Base-by-base conservation (phyloP, 164 flowering plant species). In the Kalanchoe fedtschenkoi region DNA sequence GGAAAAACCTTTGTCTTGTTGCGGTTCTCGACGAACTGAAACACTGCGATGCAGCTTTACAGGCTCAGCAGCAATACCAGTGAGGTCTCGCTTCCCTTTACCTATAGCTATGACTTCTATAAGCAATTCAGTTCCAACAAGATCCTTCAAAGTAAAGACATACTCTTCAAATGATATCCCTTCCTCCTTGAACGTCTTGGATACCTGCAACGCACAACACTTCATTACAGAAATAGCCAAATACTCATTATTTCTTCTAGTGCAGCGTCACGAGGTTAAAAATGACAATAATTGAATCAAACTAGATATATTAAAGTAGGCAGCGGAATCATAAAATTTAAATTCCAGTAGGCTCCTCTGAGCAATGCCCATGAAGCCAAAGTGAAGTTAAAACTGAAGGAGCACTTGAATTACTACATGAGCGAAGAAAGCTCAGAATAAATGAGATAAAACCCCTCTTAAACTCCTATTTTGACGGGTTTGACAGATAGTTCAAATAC, bases 11-110 rank as follows among this genome's bases (percentile, higher is more conserved):
- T 75, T 75, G 43, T 70, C 75, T 41, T 30, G 37, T 17, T 74
- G 75, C 38, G 72, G 33, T 34, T 68, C 70, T 5, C 70, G 66
- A 34, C 22, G 68, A 39, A 43, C 21, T 38, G 65, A 28, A 16
- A 51, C 16, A 32, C 37, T 38, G 8, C 39, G 65, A 58, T 29
- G 57, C 34, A 60, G 6, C 68, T 71, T 75, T 15, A 32, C 11
- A 34, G 71, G 62, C 32, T 68, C 74, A 10, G 28, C 7, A 10
- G 62, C 35, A 30, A 38, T 34, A 16, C 64, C 65, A 5, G 78
- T 75, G 60, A 75, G 75, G 58, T 72, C 78, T 28, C 61, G 56
- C 69, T 66, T 75, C 30, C 78, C 71, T 34, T 72, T 72, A 17
- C 73, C 71, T 26, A 70, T 47, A 21, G 54, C 54, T 22, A 47